These are phyloP conservation scores for Neurospora crassa DNA, from an alignment of 2,329 filamentous ascomycete genomes.

Conservation along the genomic window DNA sequence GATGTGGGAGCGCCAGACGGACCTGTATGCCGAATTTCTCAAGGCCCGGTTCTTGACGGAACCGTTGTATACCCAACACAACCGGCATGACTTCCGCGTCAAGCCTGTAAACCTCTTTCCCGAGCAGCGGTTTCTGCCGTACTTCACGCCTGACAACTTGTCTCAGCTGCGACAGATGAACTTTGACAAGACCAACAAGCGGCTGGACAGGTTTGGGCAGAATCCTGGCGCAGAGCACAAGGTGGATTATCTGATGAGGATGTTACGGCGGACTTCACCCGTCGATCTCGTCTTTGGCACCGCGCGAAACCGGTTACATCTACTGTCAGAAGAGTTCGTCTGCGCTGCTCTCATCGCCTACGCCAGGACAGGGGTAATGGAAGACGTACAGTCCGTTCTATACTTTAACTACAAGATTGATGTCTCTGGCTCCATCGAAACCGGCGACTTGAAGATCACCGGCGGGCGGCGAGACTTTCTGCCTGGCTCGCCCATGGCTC, in stretches of 20 bases:
- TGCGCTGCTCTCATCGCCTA: conserved; percentile 34
- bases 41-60: conserved; percentile 38
- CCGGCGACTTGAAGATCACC: conserved; percentile 17
- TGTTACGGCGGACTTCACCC: conserved; percentile 20
- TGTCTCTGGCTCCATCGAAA: conserved; percentile 4
- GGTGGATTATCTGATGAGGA: conserved; percentile 22
- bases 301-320: conserved; percentile 18
- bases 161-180: neutral
- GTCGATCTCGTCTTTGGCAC: conserved; percentile 22
- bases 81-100: conserved; percentile 30
- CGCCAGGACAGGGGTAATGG: conserved; percentile 27
- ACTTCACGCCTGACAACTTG: neutral
- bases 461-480: conserved; percentile 25
- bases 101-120: conserved; percentile 27
- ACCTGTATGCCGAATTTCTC: conserved; percentile 35
- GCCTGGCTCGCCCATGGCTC: conserved; percentile 43
- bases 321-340: conserved; percentile 29
- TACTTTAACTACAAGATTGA: conserved; percentile 20
- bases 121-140: conserved; percentile 10
- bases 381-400: conserved; percentile 25
- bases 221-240: conserved; percentile 17
- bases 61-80: conserved; percentile 36
- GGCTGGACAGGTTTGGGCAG: conserved; percentile 21
- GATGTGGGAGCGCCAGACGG: conserved; percentile 17
- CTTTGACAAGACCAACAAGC: conserved; percentile 7